Evolutionary conservation across 768 basidiomycete genomes (phyloP).

Genomic region (Leccinum boreale): DNA sequence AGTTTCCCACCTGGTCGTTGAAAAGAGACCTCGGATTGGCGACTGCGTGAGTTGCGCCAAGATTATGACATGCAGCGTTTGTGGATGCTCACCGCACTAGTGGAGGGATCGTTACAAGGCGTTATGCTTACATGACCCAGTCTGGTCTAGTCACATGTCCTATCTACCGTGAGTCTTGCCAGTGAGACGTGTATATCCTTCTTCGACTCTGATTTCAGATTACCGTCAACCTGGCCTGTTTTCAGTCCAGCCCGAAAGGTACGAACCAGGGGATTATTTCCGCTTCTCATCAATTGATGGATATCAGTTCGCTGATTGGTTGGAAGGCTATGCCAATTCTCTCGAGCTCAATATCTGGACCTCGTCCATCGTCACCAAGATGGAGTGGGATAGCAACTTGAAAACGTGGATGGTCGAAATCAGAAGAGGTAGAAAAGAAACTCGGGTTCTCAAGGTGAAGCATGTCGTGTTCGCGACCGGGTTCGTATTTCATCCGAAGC

Average conservation of each 20-base stretch:
- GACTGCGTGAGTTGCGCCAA: constrained; percentile 33
- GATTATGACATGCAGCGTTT: too few species aligned
- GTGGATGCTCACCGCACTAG: constrained; percentile 6
- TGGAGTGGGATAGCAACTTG: constrained; percentile 35
- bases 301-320: constrained; percentile 60
- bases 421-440: constrained; percentile 29
- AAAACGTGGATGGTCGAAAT: constrained; percentile 47
- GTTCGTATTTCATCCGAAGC: constrained; percentile 40
- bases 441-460: constrained; percentile 38
- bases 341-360: constrained; percentile 67
- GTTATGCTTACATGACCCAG: constrained; percentile 51
- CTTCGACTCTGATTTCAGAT: constrained; percentile 30
- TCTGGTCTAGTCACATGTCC: constrained; percentile 55
- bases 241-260: constrained; percentile 51
- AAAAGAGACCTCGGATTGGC: constrained; percentile 49
- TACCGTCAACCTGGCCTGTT: constrained; percentile 57
- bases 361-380: constrained; percentile 40
- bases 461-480: constrained; percentile 62
- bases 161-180: constrained; percentile 43
- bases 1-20: constrained; percentile 54
- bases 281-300: neutral
- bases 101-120: constrained; percentile 61
- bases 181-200: neutral
- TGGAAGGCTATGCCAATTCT: constrained; percentile 56
- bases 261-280: neutral